phyloP scores from a whole-genome alignment of 805 yeast species.

The Komagataella kurtzmanii region DNA sequence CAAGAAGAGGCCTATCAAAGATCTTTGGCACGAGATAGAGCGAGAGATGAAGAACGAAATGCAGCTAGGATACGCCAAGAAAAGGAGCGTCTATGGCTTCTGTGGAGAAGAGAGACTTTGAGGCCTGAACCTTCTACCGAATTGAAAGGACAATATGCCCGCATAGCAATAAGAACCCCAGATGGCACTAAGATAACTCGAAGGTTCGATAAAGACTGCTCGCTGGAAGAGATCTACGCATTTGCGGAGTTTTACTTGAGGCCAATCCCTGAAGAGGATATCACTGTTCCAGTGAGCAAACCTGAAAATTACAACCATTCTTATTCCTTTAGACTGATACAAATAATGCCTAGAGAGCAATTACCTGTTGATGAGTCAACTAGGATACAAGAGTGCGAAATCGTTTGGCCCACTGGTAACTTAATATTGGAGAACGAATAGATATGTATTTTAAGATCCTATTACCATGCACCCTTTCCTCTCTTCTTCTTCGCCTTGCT shows the following conservation, averaged over 20 bases:
- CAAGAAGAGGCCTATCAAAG: constrained; percentile 72
- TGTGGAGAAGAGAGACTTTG: constrained; percentile 26
- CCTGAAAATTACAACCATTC: constrained; percentile 29
- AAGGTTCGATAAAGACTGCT: constrained; percentile 28
- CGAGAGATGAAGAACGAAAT: constrained; percentile 29
- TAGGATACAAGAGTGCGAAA: constrained; percentile 25
- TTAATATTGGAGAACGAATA: constrained; percentile 18
- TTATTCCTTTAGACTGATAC: constrained; percentile 34
- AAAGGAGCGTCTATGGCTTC: constrained; percentile 26
- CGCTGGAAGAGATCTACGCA: constrained; percentile 56
- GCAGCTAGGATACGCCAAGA: constrained; percentile 2
- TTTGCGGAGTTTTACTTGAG: constrained; percentile 41
- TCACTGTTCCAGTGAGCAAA: constrained; percentile 10
- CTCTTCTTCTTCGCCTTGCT: not conserved
- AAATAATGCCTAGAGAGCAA: constrained; percentile 44
- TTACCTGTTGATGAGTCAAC: constrained; percentile 17
- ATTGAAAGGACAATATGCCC: constrained; percentile 24
- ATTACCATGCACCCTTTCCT: not conserved
- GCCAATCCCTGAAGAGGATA: constrained; percentile 12
- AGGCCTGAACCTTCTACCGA: constrained; percentile 8
- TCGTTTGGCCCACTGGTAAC: constrained; percentile 54
- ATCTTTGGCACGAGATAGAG: constrained; percentile 56
- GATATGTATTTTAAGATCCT: not conserved
- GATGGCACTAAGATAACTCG: constrained; percentile 46
- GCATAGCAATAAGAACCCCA: constrained; percentile 57